phyloP scores from a whole-genome alignment of 306 rosid species.

The Lathyrus oleraceus region DNA sequence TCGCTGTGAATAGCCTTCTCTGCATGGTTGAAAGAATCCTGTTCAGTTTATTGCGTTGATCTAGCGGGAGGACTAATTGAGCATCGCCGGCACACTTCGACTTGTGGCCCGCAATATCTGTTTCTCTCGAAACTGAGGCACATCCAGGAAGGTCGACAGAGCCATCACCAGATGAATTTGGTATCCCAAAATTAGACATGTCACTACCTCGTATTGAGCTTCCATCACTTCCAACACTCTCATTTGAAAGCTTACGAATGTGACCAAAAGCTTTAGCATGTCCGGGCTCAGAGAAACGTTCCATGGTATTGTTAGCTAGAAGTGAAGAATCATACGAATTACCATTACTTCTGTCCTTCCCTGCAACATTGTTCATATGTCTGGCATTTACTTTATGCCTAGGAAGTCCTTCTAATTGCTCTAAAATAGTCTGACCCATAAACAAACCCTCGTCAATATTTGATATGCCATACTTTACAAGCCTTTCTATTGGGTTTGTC shows the following conservation, averaged over 20 bases:
- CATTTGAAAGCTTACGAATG: constrained; percentile 76
- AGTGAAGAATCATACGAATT: constrained; percentile 66
- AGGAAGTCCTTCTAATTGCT: constrained; percentile 96
- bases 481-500: constrained; percentile 82
- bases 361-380: constrained; percentile 55
- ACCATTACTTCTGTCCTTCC: constrained; percentile 62
- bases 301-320: constrained; percentile 63
- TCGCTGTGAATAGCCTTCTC: constrained; percentile 80
- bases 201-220: constrained; percentile 92
- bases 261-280: constrained; percentile 59
- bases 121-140: constrained; percentile 55
- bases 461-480: constrained; percentile 81
- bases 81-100: constrained; percentile 59
- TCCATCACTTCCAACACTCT: constrained; percentile 85
- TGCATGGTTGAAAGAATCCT: constrained; percentile 91
- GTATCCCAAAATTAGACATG: constrained; percentile 64
- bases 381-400: constrained; percentile 75
- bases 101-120: constrained; percentile 50
- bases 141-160: constrained; percentile 65
- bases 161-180: constrained; percentile 71
- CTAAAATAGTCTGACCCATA: constrained; percentile 96
- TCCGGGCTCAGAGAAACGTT: constrained; percentile 72
- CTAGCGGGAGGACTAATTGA: constrained; percentile 78
- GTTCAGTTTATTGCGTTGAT: constrained; percentile 87
- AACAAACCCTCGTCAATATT: constrained; percentile 94